Base-by-base conservation (phyloP, 2,329 filamentous ascomycete genomes). In the Trichoderma polysporum region DNA sequence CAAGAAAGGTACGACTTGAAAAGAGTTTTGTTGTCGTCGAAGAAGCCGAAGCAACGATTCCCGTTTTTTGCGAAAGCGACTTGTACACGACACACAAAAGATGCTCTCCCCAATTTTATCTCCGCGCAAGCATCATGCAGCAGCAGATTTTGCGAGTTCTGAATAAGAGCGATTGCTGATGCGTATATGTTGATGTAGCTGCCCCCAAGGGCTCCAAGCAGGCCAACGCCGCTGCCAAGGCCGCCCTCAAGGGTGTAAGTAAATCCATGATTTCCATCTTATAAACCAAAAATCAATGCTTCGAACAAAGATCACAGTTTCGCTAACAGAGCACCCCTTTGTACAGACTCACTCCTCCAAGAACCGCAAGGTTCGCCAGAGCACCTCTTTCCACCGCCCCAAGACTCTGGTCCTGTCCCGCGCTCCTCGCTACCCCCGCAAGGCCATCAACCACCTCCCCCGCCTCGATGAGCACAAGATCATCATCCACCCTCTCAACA, bases 401-500 rank as follows among this genome's bases (percentile, higher is more conserved):
- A 98, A 98, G 91, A 98, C 94, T 74, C 92, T 97, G 78, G 85
- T 91, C 83, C 89, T 97, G 76, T 91, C 93, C 76, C 92, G 95
- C 79, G 83, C 90, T 59, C 94, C 94, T 82, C 97, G 97, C 86
- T 98, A 97, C 88, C 94, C 92, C 75, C 93, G 94, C 86, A 97
- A 95, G 88, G 94, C 93, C 74, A 89, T 99, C 81, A 90, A 92
- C 77, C 91, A 94, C 82, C 88, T 88, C 80, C 91, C 94, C 76
- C 91, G 93, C 77, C 92, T 99, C 78, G 95, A 99, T 85, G 92
- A 94, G 85, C 92, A 94, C 89, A 97, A 97, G 90, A 88, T 98
- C 82, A 91, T 99, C 82, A 87, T 98, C 80, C 93, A 97, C 90
- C 95, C 95, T 74, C 89, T 99, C 80, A 99, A 99, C 91, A 99